Base-by-base conservation (phyloP, 495 filamentous ascomycete genomes). In the Chaetomidium leptoderma region DNA sequence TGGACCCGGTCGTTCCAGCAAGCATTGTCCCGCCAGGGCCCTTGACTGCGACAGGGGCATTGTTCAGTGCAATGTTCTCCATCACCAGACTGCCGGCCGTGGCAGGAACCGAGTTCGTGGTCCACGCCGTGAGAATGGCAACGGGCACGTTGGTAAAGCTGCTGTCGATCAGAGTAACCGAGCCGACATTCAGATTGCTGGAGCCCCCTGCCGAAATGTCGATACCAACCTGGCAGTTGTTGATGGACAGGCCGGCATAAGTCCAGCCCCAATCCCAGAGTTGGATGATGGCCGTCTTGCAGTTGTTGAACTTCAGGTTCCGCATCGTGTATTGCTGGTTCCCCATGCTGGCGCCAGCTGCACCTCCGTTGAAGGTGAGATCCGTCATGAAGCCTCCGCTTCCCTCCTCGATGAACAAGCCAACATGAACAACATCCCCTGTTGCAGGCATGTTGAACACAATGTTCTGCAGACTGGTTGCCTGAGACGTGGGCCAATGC, bases 321-420 rank as follows among this genome's bases (percentile, higher is more conserved):
- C 86, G 79, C 77, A 86, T 88, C 0, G 89, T 91, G 56, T 86
- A 93, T 67, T 92, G 89, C 71, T 92, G 89, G 63, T 89, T 91
- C 16, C 88, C 88, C 55, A 90, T 64, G 37, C 77, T 78, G 21
- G 80, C 76, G 33, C 83, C 89, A 35, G 81, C 77, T 0, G 76
- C 70, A n/a, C 90, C 90, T 52, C 90, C 90, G 54, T 84, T 83
- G 71, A 91, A 91, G 10, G 80, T 76, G 64, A 85, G 62, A 42
- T 82, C 78, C 2, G 73, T 78, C 67, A 91, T 72, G 59, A 90
- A 89, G 9, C 87, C 88, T 11, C 84, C 89, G 52, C 57, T 63
- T 44, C 87, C 89, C 51, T 81, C 81, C 64, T 91, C 88, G 52
- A 88, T 85, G 65, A 89, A 90, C 30, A 95, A 61, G 43, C 89